Evolutionary conservation across 1,139 yeast genomes (phyloP).

Genomic region (Yamadazyma pseudoaaseri): DNA sequence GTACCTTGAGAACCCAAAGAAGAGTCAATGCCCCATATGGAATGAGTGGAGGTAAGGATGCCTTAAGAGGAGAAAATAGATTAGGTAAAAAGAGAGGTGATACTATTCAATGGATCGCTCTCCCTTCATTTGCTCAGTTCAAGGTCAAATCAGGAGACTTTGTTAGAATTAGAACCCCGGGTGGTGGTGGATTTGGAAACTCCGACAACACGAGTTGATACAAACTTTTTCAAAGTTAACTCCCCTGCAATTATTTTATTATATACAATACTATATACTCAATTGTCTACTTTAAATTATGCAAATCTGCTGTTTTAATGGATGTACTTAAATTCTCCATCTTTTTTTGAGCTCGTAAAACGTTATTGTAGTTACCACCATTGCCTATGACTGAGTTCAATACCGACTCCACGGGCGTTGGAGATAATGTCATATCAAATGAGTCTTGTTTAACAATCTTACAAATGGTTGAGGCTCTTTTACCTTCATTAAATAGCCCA

Average conservation of each 20-base stretch:
- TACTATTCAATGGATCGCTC: constrained; percentile 25
- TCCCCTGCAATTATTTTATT: too few relatives aligned
- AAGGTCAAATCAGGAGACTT: constrained; percentile 41
- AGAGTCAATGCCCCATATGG: constrained; percentile 47
- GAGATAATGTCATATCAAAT: constrained; percentile 29
- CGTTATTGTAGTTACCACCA: constrained; percentile 29
- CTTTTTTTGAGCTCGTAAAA: constrained; percentile 27
- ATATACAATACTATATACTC: not conserved
- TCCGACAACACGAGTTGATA: too few relatives aligned
- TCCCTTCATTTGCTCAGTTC: constrained; percentile 46
- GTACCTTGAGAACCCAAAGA: constrained; percentile 47
- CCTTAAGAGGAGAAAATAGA: constrained; percentile 37
- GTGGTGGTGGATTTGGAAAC: constrained; percentile 50
- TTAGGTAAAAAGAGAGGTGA: constrained; percentile 32
- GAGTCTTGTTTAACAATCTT: constrained; percentile 26
- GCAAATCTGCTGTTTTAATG: constrained; percentile 28
- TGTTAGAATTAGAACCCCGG: constrained; percentile 43
- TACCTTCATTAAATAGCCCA: constrained; percentile 51
- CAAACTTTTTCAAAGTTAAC: too few relatives aligned
- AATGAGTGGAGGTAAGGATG: constrained; percentile 41
- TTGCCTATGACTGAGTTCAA: constrained; percentile 17
- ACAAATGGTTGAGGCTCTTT: constrained; percentile 11
- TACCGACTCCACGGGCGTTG: constrained; percentile 21
- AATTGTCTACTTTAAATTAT: constrained; percentile 7
- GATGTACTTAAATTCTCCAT: constrained; percentile 16